These are phyloP conservation scores for Carex parvula DNA, from an alignment of 176 grass and related monocot species.

Conservation along the genomic window DNA sequence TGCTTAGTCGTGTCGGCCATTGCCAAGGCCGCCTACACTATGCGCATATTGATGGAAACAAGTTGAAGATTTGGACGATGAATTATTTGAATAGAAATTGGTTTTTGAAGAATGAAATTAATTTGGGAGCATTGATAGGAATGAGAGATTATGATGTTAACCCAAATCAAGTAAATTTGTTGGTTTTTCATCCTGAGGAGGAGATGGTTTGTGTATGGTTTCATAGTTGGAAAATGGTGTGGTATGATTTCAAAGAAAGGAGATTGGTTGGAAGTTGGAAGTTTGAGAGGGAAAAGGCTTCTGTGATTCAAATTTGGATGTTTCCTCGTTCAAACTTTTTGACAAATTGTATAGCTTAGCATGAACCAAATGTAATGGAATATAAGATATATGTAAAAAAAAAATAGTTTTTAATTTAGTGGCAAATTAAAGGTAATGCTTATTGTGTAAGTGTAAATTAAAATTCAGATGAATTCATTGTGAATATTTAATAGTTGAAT, in stretches of 20 bases:
- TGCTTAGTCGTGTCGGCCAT: conserved; percentile 29
- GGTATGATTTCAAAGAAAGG: conserved; percentile 36
- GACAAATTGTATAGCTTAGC: conserved; percentile 28
- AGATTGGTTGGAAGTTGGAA: conserved; percentile 28
- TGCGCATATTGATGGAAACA: conserved; percentile 16
- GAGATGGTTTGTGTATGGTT: conserved; percentile 44
- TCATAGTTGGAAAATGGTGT: conserved; percentile 33
- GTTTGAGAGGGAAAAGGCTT: conserved; percentile 21
- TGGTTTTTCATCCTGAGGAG: conserved; percentile 61
- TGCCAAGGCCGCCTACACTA: conserved; percentile 43
- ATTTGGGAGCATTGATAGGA: neutral
- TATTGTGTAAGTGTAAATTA: too few species aligned
- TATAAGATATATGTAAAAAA: neutral
- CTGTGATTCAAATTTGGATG: conserved; percentile 48
- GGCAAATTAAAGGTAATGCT: too few species aligned
- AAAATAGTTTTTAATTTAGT: neutral
- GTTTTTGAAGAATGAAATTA: conserved; percentile 37
- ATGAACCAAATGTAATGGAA: neutral
- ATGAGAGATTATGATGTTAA: neutral
- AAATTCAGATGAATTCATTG: too few species aligned
- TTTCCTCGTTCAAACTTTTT: conserved; percentile 48
- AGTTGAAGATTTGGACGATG: conserved; percentile 45
- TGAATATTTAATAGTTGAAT: too few species aligned
- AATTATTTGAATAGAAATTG: neutral
- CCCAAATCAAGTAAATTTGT: conserved; percentile 27